Percentiles rank a stretch among this genome's conserved stretches.
Conservation (phyloP, 345 rosid species). For the Aegle marmelos region DNA sequence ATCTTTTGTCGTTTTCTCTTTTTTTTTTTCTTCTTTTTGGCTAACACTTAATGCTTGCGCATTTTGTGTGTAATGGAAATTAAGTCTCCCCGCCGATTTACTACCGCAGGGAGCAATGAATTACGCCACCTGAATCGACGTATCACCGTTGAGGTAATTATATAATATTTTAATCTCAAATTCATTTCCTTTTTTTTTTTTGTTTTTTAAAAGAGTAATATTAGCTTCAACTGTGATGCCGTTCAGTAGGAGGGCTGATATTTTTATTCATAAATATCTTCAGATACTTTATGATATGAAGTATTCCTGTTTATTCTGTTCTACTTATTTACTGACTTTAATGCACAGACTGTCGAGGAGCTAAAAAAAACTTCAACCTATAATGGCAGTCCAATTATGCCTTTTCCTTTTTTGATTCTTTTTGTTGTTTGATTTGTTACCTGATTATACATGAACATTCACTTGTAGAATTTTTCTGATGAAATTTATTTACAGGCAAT, state of each 20-base stretch:
- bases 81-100: constrained; percentile 1
- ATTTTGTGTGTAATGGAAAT: background rate
- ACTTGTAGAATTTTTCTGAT: background rate
- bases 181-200: background rate
- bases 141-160: constrained; percentile 50
- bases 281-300: background rate
- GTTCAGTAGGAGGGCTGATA: background rate
- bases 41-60: background rate
- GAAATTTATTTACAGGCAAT: constrained; percentile 43
- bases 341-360: background rate
- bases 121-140: constrained; percentile 23
- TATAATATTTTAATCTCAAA: background rate
- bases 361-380: background rate
- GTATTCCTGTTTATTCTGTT: background rate
- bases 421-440: background rate
- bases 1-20: background rate
- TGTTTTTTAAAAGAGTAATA: background rate
- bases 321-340: background rate
- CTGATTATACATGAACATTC: background rate
- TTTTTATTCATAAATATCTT: background rate
- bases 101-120: constrained; percentile 43
- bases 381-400: background rate
- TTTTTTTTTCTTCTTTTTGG: no score
- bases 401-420: background rate
- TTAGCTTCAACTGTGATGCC: background rate